A percentile compares a stretch with the other conserved stretches of the same genome.
phyloP scores from a whole-genome alignment of 1,284 basidiomycete species.

The Anthracocystis panici-leucophaei region DNA sequence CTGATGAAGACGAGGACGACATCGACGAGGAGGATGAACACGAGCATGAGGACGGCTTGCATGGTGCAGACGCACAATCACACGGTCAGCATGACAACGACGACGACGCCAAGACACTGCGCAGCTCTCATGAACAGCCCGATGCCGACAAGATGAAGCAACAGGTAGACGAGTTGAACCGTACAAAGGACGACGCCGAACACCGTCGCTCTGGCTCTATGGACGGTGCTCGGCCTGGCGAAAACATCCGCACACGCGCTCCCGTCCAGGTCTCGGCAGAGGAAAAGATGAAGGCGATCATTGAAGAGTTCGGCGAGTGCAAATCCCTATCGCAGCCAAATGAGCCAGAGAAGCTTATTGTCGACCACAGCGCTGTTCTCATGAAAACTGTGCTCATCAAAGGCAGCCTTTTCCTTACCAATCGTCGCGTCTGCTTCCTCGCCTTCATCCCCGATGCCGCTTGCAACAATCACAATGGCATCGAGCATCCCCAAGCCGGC shows the following conservation, averaged over 20 bases:
- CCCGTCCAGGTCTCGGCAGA: slow-evolving; percentile 29
- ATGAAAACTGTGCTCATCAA: slow-evolving; percentile 60
- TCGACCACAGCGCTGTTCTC: slow-evolving; percentile 48
- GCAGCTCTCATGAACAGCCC: neutral
- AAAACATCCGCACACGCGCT: slow-evolving; percentile 17
- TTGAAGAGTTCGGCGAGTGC: slow-evolving; percentile 59
- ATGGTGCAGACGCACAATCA: too few relatives aligned
- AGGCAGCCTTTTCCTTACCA: slow-evolving; percentile 59
- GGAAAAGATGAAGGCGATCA: slow-evolving; percentile 53
- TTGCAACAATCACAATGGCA: neutral
- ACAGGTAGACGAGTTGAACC: slow-evolving; percentile 7
- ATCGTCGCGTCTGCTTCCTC: slow-evolving; percentile 60
- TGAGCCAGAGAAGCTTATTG: slow-evolving; percentile 51
- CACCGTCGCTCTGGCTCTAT: slow-evolving; percentile 28
- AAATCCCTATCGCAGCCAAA: slow-evolving; percentile 28
- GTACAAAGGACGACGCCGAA: slow-evolving; percentile 13
- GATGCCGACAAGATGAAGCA: slow-evolving; percentile 13
- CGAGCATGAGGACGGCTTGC: slow-evolving; percentile 8
- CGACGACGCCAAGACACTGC: slow-evolving; percentile 16
- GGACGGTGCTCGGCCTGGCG: slow-evolving; percentile 20
- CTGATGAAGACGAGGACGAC: slow-evolving; percentile 25
- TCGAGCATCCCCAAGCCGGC: slow-evolving; percentile 2
- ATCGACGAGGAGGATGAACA: slow-evolving; percentile 14
- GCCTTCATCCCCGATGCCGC: slow-evolving; percentile 51
- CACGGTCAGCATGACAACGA: slow-evolving; percentile 2